A percentile compares a stretch with the other conserved stretches of the same genome.
Conservation (phyloP, 805 yeast species). For the Candida jianshihensis region DNA sequence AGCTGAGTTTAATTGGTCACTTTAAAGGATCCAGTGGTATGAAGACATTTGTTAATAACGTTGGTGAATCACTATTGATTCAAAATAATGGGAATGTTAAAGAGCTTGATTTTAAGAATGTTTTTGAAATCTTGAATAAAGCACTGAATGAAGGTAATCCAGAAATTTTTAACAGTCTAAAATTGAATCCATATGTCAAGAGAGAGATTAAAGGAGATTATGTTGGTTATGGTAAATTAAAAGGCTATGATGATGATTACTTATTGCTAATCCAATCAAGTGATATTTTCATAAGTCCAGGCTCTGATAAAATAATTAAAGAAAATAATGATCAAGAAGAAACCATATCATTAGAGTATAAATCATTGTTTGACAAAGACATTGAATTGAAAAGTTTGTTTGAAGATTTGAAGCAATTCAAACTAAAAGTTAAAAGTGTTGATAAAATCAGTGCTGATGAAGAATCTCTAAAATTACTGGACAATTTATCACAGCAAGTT, state of each 20-base stretch:
- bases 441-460: constrained; percentile 8
- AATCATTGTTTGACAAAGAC: background rate
- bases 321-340: background rate
- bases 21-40: no score
- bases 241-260: no score
- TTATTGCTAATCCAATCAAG: no score
- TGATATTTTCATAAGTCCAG: no score
- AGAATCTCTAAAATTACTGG: constrained; percentile 9
- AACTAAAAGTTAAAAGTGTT: constrained; percentile 1
- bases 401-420: constrained; percentile 1
- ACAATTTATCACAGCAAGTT: constrained; percentile 18
- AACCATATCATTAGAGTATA: background rate
- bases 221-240: constrained; percentile 7
- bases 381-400: background rate
- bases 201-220: background rate
- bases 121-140: constrained; percentile 1
- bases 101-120: no score
- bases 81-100: no score
- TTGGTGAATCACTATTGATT: no score
- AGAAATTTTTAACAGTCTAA: no score
- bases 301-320: no score
- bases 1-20: no score
- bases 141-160: background rate
- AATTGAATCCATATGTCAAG: no score
- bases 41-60: no score